Percentiles rank a stretch among this genome's conserved stretches.
Conservation (phyloP, 1,284 basidiomycete species). For the Ustilago trichophora region DNA sequence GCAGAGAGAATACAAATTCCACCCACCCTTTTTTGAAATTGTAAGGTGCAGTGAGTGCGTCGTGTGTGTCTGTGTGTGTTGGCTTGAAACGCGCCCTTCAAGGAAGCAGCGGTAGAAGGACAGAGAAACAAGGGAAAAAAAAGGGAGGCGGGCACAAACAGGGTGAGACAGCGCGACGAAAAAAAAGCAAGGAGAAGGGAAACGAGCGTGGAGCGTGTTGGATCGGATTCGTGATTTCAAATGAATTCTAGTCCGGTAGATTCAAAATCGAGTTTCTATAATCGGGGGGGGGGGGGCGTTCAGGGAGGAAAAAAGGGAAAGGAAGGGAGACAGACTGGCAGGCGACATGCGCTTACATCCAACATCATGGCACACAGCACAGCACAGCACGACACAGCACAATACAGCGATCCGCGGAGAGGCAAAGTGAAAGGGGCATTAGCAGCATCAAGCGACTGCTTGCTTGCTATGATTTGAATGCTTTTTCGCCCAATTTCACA, state of each 20-base stretch:
- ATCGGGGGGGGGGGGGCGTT: background rate
- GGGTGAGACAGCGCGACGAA: conserved; percentile 4
- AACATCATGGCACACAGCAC: background rate
- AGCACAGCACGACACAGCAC: conserved; percentile 8
- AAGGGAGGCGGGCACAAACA: background rate
- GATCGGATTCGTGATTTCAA: too few relatives aligned
- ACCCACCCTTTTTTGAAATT: background rate
- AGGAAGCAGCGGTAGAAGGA: conserved; percentile 1
- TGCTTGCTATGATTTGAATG: too few relatives aligned
- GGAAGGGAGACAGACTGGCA: conserved; percentile 6
- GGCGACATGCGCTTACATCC: too few relatives aligned
- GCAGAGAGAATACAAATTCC: background rate
- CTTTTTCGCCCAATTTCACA: too few relatives aligned
- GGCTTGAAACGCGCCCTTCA: too few relatives aligned
- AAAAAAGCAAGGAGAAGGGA: background rate
- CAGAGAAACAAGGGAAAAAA: background rate
- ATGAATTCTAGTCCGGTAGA: too few relatives aligned
- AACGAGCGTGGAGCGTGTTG: too few relatives aligned
- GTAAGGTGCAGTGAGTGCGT: too few relatives aligned
- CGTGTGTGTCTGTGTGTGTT: background rate
- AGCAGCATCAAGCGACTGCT: too few relatives aligned
- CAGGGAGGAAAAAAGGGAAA: background rate
- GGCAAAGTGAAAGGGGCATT: too few relatives aligned
- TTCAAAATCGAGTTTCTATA: background rate
- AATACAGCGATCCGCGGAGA: background rate